These are phyloP conservation scores for Panicum virgatum DNA, from an alignment of 202 grass and related monocot genomes.

Conservation along the genomic window DNA sequence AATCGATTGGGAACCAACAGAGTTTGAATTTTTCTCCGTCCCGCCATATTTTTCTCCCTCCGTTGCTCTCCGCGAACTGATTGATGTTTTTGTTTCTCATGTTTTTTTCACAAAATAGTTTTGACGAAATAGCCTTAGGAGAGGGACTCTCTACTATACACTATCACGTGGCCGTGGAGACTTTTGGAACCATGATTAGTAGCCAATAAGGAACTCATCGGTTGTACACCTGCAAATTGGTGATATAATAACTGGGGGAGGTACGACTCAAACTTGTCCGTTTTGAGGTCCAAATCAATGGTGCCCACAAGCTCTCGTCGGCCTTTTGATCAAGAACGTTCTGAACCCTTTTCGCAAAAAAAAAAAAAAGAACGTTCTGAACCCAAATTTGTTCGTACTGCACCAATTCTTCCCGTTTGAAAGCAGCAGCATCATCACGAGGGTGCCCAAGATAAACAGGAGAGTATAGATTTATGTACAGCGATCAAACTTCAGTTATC, in stretches of 20 bases:
- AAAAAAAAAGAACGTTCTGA: too few relatives aligned
- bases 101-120: background rate
- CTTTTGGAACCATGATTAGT: constrained; percentile 19
- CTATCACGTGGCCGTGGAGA: constrained; percentile 26
- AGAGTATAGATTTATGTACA: too few relatives aligned
- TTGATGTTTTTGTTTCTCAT: background rate
- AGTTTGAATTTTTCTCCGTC: background rate
- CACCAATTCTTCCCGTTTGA: constrained; percentile 6
- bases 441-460: background rate
- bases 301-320: background rate
- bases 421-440: background rate
- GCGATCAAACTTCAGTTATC: background rate
- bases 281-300: constrained; percentile 44
- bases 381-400: background rate
- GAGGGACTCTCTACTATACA: constrained; percentile 1
- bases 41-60: background rate
- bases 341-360: too few relatives aligned
- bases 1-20: background rate
- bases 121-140: constrained; percentile 2
- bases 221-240: constrained; percentile 18
- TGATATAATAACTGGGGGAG: constrained; percentile 4
- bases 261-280: constrained; percentile 39
- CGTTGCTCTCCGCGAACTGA: constrained; percentile 36
- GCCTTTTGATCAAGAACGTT: background rate
- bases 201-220: constrained; percentile 26